phyloP scores from a whole-genome alignment of 257 asterid species.

The Ilex aquifolium region DNA sequence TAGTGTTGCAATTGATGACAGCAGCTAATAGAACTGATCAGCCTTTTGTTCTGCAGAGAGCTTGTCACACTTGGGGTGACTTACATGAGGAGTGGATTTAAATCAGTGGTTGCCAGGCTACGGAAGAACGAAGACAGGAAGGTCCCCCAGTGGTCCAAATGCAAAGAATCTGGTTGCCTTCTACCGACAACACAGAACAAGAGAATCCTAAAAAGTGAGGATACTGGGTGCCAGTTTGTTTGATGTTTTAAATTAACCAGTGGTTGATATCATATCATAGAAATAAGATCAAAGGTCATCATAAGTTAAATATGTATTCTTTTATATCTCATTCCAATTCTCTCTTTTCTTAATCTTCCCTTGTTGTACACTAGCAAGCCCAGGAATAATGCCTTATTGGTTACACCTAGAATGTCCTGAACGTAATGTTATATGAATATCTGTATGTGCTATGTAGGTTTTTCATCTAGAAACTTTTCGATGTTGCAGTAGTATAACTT shows the following conservation, averaged over 20 bases:
- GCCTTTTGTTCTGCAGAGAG: constrained; percentile 47
- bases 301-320: too few species aligned
- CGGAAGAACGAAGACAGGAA: constrained; percentile 71
- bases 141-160: constrained; percentile 49
- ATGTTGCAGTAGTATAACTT: too few species aligned
- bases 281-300: neutral
- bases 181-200: constrained; percentile 68
- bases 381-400: too few species aligned
- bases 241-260: constrained; percentile 17
- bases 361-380: too few species aligned
- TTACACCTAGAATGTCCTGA: too few species aligned
- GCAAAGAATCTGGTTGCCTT: constrained; percentile 67
- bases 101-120: constrained; percentile 54
- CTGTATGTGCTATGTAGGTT: too few species aligned
- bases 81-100: constrained; percentile 58
- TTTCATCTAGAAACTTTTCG: too few species aligned
- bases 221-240: constrained; percentile 38
- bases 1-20: neutral
- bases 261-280: neutral
- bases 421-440: too few species aligned
- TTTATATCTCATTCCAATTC: neutral
- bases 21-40: constrained; percentile 3
- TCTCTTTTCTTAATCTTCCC: neutral
- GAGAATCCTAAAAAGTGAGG: constrained; percentile 42
- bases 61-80: constrained; percentile 48